phyloP scores from a whole-genome alignment of 805 yeast species.

The Soucietia sequanensis region DNA sequence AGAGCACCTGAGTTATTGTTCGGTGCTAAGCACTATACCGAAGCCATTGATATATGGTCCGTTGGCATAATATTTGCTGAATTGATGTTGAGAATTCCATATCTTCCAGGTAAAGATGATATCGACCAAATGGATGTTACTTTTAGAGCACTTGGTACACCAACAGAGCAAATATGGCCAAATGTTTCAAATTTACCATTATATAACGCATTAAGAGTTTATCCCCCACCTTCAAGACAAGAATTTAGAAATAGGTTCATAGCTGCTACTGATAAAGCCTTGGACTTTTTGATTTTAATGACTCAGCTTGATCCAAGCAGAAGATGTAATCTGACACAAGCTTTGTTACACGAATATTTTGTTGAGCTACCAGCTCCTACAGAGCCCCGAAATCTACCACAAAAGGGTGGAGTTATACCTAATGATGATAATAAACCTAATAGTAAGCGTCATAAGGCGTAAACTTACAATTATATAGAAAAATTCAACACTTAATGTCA shows the following conservation, averaged over 20 bases:
- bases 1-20: slow-evolving; percentile 66
- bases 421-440: neutral
- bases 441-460: neutral
- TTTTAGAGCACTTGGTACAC: slow-evolving; percentile 93
- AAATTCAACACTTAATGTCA: neutral
- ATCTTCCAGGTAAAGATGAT: slow-evolving; percentile 90
- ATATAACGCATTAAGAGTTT: slow-evolving; percentile 69
- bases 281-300: slow-evolving; percentile 72
- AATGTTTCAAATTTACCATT: slow-evolving; percentile 77
- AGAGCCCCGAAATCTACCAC: slow-evolving; percentile 62
- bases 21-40: slow-evolving; percentile 45
- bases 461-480: no score
- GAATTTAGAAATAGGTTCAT: slow-evolving; percentile 81
- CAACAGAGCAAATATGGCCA: slow-evolving; percentile 90
- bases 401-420: slow-evolving; percentile 18
- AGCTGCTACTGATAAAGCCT: slow-evolving; percentile 85
- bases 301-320: slow-evolving; percentile 75
- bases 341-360: slow-evolving; percentile 68
- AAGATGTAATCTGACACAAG: slow-evolving; percentile 63
- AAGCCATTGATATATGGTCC: slow-evolving; percentile 46
- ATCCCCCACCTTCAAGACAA: slow-evolving; percentile 78
- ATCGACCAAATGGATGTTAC: slow-evolving; percentile 90
- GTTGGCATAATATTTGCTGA: slow-evolving; percentile 82
- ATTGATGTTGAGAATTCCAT: slow-evolving; percentile 90
- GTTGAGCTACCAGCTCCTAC: slow-evolving; percentile 75